A percentile compares a stretch with the other conserved stretches of the same genome.
Evolutionary conservation across 371 early-diverging fungal species (phyloP).

Genomic region (Mortierella sp.): DNA sequence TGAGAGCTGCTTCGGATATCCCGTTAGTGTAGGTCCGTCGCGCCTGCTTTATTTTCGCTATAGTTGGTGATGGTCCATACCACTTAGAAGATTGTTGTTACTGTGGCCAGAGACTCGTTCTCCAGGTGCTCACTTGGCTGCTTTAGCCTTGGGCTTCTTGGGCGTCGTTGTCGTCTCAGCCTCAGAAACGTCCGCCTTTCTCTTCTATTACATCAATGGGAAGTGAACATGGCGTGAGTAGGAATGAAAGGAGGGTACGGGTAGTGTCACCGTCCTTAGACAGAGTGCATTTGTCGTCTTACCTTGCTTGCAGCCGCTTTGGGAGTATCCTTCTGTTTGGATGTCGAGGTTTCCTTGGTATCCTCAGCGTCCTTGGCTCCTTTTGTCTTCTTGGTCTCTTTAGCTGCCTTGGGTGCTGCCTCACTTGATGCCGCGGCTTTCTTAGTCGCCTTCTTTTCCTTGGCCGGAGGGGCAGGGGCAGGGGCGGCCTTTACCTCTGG

Average conservation of each 20-base stretch:
- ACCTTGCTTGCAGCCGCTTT: constrained; percentile 5
- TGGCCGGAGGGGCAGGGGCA: constrained; percentile 8
- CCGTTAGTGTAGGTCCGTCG: no score
- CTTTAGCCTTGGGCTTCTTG: constrained; percentile 39
- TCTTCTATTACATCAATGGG: constrained; percentile 11
- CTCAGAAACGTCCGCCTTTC: constrained; percentile 33
- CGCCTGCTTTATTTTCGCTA: no score
- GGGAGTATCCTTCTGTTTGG: constrained; percentile 4
- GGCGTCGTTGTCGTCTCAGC: constrained; percentile 9
- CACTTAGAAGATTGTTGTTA: no score
- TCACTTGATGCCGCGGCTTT: constrained; percentile 5
- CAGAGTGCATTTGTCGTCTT: neutral
- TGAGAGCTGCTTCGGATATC: no score
- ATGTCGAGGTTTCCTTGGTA: neutral
- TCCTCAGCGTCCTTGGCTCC: neutral
- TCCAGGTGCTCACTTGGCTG: constrained; percentile 1
- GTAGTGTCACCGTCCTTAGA: neutral
- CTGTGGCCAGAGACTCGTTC: no score
- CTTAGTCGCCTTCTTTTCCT: constrained; percentile 13
- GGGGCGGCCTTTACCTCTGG: constrained; percentile 3
- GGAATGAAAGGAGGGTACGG: neutral
- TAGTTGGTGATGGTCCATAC: no score
- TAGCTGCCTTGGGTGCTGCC: constrained; percentile 9
- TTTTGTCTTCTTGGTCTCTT: constrained; percentile 10
- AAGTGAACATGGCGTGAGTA: neutral